Conservation (phyloP, 2,329 filamentous ascomycete genomes). For the Thielaviopsis ethacetica region DNA sequence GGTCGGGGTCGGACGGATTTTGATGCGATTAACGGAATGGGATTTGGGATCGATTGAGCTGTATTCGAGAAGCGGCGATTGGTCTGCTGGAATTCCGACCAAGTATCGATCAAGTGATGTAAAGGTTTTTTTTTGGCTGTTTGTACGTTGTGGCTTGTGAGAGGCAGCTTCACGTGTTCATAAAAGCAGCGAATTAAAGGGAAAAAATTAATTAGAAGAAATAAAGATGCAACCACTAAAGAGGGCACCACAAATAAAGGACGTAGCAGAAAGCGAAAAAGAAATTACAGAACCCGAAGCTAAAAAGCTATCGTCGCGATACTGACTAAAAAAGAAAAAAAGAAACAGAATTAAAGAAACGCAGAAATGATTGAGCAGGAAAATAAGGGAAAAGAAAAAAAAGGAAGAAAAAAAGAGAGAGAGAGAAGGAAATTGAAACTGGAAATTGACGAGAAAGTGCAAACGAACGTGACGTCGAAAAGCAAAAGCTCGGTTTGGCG, state of each 20-base stretch:
- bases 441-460: not conserved
- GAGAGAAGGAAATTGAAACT: not conserved
- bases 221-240: not conserved
- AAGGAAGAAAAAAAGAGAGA: not conserved
- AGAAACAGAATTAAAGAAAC: not conserved
- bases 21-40: not conserved
- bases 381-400: not conserved
- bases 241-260: not conserved
- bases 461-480: not conserved
- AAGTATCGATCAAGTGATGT: no score
- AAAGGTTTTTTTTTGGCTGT: not conserved
- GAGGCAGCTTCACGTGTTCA: not conserved
- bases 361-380: not conserved
- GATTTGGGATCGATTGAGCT: not conserved
- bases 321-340: not conserved
- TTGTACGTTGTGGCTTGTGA: not conserved
- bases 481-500: not conserved
- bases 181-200: not conserved
- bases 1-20: not conserved
- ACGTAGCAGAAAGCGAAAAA: not conserved
- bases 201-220: not conserved
- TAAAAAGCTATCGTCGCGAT: not conserved
- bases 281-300: not conserved
- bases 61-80: not conserved
- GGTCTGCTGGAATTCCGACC: no score